Evolutionary conservation across 345 rosid species (phyloP), one percentile per base, ranked within the genome.

Genomic region (Eucalyptus cloeziana): DNA sequence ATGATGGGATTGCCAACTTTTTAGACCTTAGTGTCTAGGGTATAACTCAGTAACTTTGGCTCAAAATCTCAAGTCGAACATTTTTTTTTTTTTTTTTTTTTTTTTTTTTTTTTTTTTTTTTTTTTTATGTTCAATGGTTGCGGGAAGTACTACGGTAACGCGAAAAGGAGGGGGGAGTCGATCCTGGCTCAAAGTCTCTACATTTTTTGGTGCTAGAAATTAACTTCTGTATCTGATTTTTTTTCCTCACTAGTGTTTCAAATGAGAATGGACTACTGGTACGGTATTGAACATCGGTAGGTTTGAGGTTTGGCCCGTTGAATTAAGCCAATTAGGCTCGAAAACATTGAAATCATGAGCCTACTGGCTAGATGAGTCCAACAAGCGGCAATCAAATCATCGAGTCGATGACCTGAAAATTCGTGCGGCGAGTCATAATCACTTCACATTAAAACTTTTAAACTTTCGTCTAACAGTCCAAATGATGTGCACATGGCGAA

Each of bases 361-460:
- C 76, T 14, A n/a, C 76, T 15, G 76, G 37, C 76, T 64, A 6
- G 40, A 64, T 9, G 37, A 7, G 37, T n/a, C 76, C 76, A 64
- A 31, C 76, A 64, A 64, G 76, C 76, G 21, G 76, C 37, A 33
- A 64, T n/a, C 76, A 14, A n/a, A n/a, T n/a, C 16, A 15, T 64
- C 37, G 37, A 64, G 40, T n/a, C 76, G 43, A 71, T 2, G 81
- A 10, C 10, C 8, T 3, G 6, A 15, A 62, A 64, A n/a, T 64
- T n/a, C 5, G 0, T 14, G 40, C 19, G 0, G 0, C 21, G 0
- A 15, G 76, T n/a, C 40, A 64, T n/a, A 15, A 13, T 62, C 37
- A 30, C 40, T n/a, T n/a, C 16, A n/a, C 6, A 4, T 7, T 71
- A 37, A 71, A 21, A 19, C 11, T 10, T 71, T 71, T 10, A 8